These are phyloP conservation scores for Jacaranda mimosifolia DNA, from an alignment of 257 asterid species.

Conservation along the genomic window DNA sequence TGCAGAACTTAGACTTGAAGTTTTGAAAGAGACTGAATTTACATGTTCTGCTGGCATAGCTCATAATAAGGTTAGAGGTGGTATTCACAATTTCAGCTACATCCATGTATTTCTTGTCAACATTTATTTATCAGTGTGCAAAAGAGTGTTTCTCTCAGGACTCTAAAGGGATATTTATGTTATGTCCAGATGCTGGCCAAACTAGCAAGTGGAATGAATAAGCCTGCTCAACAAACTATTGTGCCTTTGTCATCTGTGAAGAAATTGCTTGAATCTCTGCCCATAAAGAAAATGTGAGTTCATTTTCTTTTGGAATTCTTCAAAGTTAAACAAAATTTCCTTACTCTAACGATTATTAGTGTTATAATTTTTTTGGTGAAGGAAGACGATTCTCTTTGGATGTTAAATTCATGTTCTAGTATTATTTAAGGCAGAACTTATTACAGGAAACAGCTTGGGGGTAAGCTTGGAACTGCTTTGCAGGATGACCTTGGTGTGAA, in stretches of 20 bases:
- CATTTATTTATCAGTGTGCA: background rate
- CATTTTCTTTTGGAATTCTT: slow-evolving; percentile 23
- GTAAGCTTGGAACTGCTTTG: slow-evolving; percentile 92
- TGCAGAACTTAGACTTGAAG: slow-evolving; percentile 88
- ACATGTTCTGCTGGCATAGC: slow-evolving; percentile 98
- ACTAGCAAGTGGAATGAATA: slow-evolving; percentile 94
- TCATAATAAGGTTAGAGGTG: slow-evolving; percentile 80
- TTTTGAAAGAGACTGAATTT: slow-evolving; percentile 81
- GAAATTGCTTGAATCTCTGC: slow-evolving; percentile 76
- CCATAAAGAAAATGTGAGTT: slow-evolving; percentile 86
- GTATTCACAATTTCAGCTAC: slow-evolving; percentile 25
- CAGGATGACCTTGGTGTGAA: slow-evolving; percentile 78
- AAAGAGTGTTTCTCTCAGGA: slow-evolving; percentile 23
- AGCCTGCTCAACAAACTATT: slow-evolving; percentile 97
- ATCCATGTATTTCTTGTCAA: background rate
- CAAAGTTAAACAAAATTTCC: background rate
- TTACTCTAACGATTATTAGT: background rate
- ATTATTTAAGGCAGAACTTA: slow-evolving; percentile 25
- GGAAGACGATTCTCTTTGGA: slow-evolving; percentile 22
- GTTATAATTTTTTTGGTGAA: slow-evolving; percentile 9
- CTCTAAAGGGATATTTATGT: slow-evolving; percentile 37
- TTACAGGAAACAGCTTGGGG: slow-evolving; percentile 97
- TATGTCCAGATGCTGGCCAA: slow-evolving; percentile 93
- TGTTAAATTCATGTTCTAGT: slow-evolving; percentile 9
- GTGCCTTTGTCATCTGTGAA: slow-evolving; percentile 80